A percentile compares a stretch with the other conserved stretches of the same genome.
These are phyloP conservation scores for Suillus bovinus DNA, from an alignment of 768 basidiomycete genomes.

Conservation along the genomic window DNA sequence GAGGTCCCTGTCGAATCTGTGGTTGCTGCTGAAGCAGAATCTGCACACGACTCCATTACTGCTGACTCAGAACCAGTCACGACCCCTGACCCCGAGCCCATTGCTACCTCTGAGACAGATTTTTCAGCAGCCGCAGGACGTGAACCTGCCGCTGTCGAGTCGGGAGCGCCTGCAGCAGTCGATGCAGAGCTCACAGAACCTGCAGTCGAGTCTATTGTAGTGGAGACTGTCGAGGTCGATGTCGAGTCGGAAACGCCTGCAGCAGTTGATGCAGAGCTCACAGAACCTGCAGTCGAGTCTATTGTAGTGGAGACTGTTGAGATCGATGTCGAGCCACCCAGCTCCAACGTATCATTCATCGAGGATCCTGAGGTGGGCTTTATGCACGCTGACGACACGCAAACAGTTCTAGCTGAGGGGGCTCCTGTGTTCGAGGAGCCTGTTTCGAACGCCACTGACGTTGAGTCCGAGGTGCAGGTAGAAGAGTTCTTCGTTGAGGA, in stretches of 20 bases:
- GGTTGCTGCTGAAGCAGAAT: not conserved
- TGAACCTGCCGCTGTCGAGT: not conserved
- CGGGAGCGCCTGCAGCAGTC: not conserved
- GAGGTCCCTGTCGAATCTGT: not conserved
- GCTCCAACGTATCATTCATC: slow-evolving; percentile 1
- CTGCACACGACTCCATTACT: not conserved
- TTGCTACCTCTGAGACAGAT: not conserved
- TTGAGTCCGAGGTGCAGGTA: not conserved
- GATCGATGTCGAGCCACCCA: slow-evolving; percentile 10
- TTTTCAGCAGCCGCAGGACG: not conserved
- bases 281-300: not conserved
- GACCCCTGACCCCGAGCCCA: not conserved
- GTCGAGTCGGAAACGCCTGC: slow-evolving; percentile 6
- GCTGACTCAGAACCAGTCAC: not conserved
- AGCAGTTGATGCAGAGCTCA: not conserved
- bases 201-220: not conserved
- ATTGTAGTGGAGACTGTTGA: not conserved
- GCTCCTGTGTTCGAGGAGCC: not conserved
- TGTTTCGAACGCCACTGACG: not conserved
- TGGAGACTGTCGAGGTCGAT: slow-evolving; percentile 4
- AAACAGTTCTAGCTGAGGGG: not conserved
- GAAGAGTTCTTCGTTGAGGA: not conserved
- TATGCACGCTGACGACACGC: not conserved
- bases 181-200: not conserved
- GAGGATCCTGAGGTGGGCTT: slow-evolving; percentile 9